Conservation (phyloP, 139 green algal species). For the Astrephomene gubernaculifera region DNA sequence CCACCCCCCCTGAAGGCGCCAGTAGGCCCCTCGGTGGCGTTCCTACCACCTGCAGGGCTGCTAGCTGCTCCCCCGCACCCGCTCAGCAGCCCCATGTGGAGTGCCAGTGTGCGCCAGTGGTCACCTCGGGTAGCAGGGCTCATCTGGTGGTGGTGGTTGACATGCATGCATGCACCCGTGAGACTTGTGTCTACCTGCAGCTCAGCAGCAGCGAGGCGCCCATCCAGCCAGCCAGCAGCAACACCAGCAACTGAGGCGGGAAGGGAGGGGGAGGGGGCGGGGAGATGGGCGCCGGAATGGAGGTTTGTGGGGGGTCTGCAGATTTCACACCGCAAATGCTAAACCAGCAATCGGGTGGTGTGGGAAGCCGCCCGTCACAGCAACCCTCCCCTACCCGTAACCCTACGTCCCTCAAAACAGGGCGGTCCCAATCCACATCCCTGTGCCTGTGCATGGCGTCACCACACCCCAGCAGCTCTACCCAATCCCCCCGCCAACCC, state of each 20-base stretch:
- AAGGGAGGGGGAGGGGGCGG: background rate
- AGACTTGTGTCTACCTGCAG: too few relatives aligned
- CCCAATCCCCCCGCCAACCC: background rate
- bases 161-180: too few relatives aligned
- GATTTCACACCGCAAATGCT: background rate
- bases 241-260: background rate
- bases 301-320: background rate
- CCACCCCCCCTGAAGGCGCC: too few relatives aligned
- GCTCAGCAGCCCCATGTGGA: too few relatives aligned
- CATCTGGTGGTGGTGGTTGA: too few relatives aligned
- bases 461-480: background rate
- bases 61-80: too few relatives aligned
- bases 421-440: background rate
- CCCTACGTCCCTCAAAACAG: background rate
- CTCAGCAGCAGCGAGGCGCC: constrained; percentile 7
- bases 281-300: background rate
- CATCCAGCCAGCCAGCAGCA: background rate
- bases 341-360: background rate
- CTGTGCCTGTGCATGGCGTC: background rate
- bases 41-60: too few relatives aligned
- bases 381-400: background rate
- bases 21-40: too few relatives aligned
- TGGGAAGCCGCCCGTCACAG: background rate
- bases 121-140: too few relatives aligned
- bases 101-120: too few relatives aligned